Conservation (phyloP, 192 early-diverging fungal species). For the Coemansia sp. region DNA sequence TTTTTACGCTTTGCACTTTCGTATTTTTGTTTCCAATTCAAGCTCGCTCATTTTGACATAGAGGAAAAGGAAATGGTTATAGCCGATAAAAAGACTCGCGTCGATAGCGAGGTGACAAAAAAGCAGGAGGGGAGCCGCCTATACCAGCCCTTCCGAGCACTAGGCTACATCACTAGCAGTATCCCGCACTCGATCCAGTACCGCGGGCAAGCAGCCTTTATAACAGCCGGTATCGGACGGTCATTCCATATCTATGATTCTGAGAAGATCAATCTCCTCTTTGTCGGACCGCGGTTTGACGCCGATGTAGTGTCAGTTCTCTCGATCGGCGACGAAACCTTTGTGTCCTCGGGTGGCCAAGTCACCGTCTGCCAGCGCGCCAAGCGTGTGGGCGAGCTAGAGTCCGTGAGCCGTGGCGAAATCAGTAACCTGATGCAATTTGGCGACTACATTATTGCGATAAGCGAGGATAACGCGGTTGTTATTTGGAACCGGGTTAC, state of each 20-base stretch:
- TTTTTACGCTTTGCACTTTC: neutral
- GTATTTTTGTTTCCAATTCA: neutral
- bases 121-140: slow-evolving; percentile 52
- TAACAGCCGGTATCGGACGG: slow-evolving; percentile 85
- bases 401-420: slow-evolving; percentile 30
- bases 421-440: slow-evolving; percentile 71
- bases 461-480: slow-evolving; percentile 79
- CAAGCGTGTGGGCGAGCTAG: slow-evolving; percentile 28
- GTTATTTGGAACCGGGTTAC: slow-evolving; percentile 75
- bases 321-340: slow-evolving; percentile 68
- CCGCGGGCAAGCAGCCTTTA: slow-evolving; percentile 70
- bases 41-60: neutral
- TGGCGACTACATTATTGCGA: slow-evolving; percentile 72
- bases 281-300: slow-evolving; percentile 72
- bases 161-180: slow-evolving; percentile 87
- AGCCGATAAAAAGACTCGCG: slow-evolving; percentile 36
- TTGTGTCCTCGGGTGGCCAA: slow-evolving; percentile 67
- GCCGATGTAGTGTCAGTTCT: slow-evolving; percentile 72
- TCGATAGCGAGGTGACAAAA: slow-evolving; percentile 5
- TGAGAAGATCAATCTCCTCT: slow-evolving; percentile 74
- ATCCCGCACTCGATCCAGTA: slow-evolving; percentile 78
- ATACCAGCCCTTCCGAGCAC: slow-evolving; percentile 85
- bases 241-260: slow-evolving; percentile 90
- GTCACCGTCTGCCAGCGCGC: slow-evolving; percentile 68
- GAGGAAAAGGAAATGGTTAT: slow-evolving; percentile 13